Evolutionary conservation across 2,329 filamentous ascomycete species (phyloP), one percentile per base, ranked within the genome.

Genomic region (Chaetomiaceae sp.): DNA sequence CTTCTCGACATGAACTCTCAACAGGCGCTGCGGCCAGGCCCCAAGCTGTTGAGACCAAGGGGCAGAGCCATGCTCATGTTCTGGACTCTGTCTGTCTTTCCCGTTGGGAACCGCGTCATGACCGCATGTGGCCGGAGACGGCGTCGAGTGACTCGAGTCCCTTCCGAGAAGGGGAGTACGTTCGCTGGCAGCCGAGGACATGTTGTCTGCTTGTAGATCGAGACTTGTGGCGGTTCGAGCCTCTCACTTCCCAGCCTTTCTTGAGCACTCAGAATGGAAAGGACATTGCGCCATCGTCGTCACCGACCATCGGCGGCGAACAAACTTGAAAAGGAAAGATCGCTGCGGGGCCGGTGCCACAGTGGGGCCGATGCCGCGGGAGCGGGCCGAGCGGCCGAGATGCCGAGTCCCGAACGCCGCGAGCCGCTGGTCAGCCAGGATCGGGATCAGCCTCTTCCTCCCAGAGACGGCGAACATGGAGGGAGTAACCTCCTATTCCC

Each of bases 1-100:
- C 12, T 56, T 59, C 45, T 64, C 62, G 17, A 61, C 53, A 38
- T 52, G 31, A 2, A 57, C 27, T 7, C 27, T 33, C 6, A 44
- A 7, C 4, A 11, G 17, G 3, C 38, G 4, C 11, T 33, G 29
- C 14, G 39, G 17, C 4, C 17, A n/a, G 17, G 23, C 15, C 6
- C 22, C 17, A 12, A 36, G 15, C 5, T 15, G 19, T 15, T 11
- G 39, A 4, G 20, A 1, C 33, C 19, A 36, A 7, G 49, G 19
- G 1, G 19, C 11, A 6, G 23, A 23, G 4, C n/a, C 39, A 19
- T 15, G n/a, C 3, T 38, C 29, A 1, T 23, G 6, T 22, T 31
- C 14, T 6, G 7, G 31, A 6, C 15, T n/a, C 11, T 15, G 39
- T 4, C 8, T 29, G 40, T 23, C 8, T 11, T 45, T 23, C 23